Conservation (phyloP, 305 asterid species). For the Fraxinus dipetala region DNA sequence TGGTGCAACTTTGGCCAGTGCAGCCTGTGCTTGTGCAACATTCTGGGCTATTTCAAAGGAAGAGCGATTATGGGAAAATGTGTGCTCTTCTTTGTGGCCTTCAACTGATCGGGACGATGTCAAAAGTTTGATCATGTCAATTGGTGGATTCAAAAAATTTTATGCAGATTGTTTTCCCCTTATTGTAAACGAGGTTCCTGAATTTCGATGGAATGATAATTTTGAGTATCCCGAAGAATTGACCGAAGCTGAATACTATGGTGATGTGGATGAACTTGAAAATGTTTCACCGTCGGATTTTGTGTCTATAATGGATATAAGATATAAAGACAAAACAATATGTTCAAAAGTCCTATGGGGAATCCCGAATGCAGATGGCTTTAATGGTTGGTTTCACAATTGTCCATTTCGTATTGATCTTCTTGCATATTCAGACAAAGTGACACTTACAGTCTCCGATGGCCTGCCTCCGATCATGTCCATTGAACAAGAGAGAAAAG, state of each 20-base stretch:
- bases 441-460: constrained; percentile 45
- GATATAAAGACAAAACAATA: constrained; percentile 56
- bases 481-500: constrained; percentile 67
- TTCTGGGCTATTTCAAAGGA: constrained; percentile 75
- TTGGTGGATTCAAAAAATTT: constrained; percentile 85
- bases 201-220: constrained; percentile 45
- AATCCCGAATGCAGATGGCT: constrained; percentile 59
- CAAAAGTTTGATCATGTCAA: constrained; percentile 55
- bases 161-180: constrained; percentile 86
- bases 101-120: constrained; percentile 65
- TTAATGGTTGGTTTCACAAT: constrained; percentile 67
- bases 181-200: constrained; percentile 71
- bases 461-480: constrained; percentile 58
- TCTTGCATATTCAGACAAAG: constrained; percentile 48
- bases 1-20: constrained; percentile 81
- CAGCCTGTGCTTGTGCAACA: constrained; percentile 76
- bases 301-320: constrained; percentile 70
- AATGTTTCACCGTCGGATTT: constrained; percentile 64
- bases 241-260: constrained; percentile 78
- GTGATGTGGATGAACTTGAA: constrained; percentile 60
- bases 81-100: constrained; percentile 80
- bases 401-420: constrained; percentile 78
- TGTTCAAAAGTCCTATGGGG: constrained; percentile 86
- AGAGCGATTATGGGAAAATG: constrained; percentile 76
- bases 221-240: constrained; percentile 64